Evolutionary conservation across 202 grass and related monocot genomes (phyloP).

Genomic region (Cymbopogon flexuosus): DNA sequence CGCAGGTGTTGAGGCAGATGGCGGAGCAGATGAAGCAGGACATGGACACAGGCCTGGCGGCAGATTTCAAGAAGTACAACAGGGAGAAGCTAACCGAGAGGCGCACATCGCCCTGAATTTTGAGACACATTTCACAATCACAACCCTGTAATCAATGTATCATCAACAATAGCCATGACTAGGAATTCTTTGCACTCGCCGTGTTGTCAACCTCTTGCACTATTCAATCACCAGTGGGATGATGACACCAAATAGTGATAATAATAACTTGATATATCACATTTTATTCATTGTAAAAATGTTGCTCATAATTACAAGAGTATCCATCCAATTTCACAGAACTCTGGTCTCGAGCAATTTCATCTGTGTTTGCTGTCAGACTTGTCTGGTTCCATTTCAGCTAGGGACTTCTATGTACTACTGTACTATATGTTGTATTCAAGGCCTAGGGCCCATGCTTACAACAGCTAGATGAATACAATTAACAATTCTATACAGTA

Average conservation of each 20-base stretch:
- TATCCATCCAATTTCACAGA: slow-evolving; percentile 2
- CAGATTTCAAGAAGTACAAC: slow-evolving; percentile 58
- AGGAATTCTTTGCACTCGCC: slow-evolving; percentile 8
- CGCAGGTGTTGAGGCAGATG: slow-evolving; percentile 61
- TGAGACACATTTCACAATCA: background rate
- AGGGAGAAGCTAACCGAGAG: slow-evolving; percentile 55
- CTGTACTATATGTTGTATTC: slow-evolving; percentile 4
- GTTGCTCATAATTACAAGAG: slow-evolving; percentile 6
- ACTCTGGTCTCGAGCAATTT: background rate
- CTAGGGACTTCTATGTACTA: slow-evolving; percentile 19
- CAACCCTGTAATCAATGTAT: background rate
- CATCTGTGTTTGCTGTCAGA: background rate
- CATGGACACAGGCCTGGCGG: slow-evolving; percentile 42
- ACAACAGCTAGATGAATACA: slow-evolving; percentile 29
- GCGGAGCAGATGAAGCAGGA: slow-evolving; percentile 70
- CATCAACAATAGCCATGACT: background rate
- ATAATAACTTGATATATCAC: background rate
- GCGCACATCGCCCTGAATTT: slow-evolving; percentile 23
- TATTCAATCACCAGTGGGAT: background rate
- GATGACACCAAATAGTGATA: background rate
- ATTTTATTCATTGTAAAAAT: slow-evolving; percentile 35
- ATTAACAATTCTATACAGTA: slow-evolving; percentile 24
- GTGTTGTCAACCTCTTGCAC: background rate
- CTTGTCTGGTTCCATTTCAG: background rate
- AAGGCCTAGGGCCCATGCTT: slow-evolving; percentile 30